These are phyloP conservation scores for Cyathus pygmaeus DNA, from an alignment of 1,284 basidiomycete species.

Conservation along the genomic window DNA sequence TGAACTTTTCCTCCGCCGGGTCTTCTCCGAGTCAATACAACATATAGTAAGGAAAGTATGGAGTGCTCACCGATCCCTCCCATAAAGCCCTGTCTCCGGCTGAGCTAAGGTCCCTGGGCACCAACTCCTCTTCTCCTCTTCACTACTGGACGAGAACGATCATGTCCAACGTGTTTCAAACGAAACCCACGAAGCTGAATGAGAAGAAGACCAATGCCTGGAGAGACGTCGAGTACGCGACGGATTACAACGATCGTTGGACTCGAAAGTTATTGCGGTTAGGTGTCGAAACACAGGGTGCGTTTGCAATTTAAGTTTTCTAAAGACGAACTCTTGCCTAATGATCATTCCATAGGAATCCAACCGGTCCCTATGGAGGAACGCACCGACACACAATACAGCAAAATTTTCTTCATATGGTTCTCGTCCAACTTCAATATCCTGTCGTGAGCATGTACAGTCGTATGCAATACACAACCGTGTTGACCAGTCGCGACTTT, in stretches of 20 bases:
- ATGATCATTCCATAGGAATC: constrained; percentile 35
- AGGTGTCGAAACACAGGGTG: constrained; percentile 49
- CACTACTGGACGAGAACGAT: too few species aligned
- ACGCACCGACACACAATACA: constrained; percentile 70
- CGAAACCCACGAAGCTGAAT: not conserved
- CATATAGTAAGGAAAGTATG: too few species aligned
- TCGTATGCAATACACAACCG: not conserved
- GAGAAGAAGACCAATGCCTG: not conserved
- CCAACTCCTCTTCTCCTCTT: too few species aligned
- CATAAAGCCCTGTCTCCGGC: too few species aligned
- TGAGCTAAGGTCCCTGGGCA: too few species aligned
- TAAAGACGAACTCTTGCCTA: not conserved
- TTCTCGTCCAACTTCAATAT: constrained; percentile 80
- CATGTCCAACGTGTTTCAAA: too few species aligned
- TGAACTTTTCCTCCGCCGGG: too few species aligned
- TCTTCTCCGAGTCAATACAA: too few species aligned
- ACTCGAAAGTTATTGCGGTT: constrained; percentile 27
- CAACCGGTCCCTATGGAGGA: constrained; percentile 50
- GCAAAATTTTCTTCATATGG: constrained; percentile 82
- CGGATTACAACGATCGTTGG: constrained; percentile 17
- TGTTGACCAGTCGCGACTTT: not conserved
- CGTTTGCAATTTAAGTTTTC: not conserved
- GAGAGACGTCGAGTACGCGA: not conserved
- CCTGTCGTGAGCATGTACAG: constrained; percentile 61
- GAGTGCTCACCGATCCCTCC: too few species aligned